Evolutionary conservation across 805 yeast genomes (phyloP).

Genomic region (Cyberlindnera japonica): DNA sequence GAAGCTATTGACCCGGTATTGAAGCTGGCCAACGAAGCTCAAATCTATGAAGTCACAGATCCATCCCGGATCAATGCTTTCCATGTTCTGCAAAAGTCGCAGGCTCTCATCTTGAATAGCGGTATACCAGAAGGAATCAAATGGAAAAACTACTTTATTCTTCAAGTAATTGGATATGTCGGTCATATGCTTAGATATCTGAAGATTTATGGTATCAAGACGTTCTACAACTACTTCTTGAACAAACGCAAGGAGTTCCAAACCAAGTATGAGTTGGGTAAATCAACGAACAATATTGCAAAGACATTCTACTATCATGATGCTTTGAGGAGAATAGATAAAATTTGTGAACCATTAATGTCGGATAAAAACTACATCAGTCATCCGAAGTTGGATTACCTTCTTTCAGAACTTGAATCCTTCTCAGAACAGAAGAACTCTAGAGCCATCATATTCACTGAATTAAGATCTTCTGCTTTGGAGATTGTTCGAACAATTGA

Average conservation of each 20-base stretch:
- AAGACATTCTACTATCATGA: slow-evolving; percentile 58
- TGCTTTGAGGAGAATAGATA: slow-evolving; percentile 41
- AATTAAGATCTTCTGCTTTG: slow-evolving; percentile 83
- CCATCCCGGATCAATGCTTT: slow-evolving; percentile 69
- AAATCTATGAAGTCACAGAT: slow-evolving; percentile 60
- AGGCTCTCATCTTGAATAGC: slow-evolving; percentile 50
- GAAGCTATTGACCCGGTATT: slow-evolving; percentile 66
- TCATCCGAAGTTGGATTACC: slow-evolving; percentile 69
- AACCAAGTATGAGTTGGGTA: slow-evolving; percentile 53
- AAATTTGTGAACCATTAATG: slow-evolving; percentile 42
- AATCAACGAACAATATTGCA: slow-evolving; percentile 60
- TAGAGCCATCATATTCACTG: slow-evolving; percentile 83
- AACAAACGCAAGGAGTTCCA: slow-evolving; percentile 57
- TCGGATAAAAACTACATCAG: slow-evolving; percentile 40
- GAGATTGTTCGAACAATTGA: slow-evolving; percentile 74
- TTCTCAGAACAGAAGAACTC: slow-evolving; percentile 50
- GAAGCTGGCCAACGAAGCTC: slow-evolving; percentile 56
- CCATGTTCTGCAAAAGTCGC: slow-evolving; percentile 65
- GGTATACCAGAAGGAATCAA: slow-evolving; percentile 62
- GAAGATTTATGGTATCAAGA: slow-evolving; percentile 75
- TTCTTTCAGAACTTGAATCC: slow-evolving; percentile 51
- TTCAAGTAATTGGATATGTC: slow-evolving; percentile 61
- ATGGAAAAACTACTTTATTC: slow-evolving; percentile 63
- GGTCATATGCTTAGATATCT: slow-evolving; percentile 70
- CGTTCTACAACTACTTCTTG: slow-evolving; percentile 65